A percentile compares a stretch with the other conserved stretches of the same genome.
These are phyloP conservation scores for Penicillium sp. DNA, from an alignment of 2,329 filamentous ascomycete genomes.

Conservation along the genomic window DNA sequence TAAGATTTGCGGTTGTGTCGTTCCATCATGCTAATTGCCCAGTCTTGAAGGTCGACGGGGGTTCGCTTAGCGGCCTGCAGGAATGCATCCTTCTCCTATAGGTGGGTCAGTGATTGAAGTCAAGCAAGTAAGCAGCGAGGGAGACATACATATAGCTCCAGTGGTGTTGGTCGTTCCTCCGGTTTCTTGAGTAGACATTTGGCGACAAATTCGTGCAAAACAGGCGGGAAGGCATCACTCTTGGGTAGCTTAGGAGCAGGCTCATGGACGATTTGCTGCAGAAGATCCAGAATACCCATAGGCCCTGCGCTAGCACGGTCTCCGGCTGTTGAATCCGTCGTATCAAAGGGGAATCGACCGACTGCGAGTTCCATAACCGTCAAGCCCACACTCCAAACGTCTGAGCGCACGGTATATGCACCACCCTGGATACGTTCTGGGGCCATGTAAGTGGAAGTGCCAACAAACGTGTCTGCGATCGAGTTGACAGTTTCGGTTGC, in stretches of 20 bases:
- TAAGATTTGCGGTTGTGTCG: constrained; percentile 95
- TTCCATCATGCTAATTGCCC: constrained; percentile 94
- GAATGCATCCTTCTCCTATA: constrained; percentile 87
- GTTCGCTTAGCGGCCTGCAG: constrained; percentile 96
- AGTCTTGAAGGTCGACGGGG: constrained; percentile 89
- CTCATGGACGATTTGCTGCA: constrained; percentile 98
- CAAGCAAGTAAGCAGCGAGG: neutral
- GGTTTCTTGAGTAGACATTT: constrained; percentile 93
- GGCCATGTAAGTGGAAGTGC: constrained; percentile 99
- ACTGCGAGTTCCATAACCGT: constrained; percentile 97
- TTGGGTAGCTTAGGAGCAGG: constrained; percentile 91
- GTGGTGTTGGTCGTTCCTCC: constrained; percentile 85
- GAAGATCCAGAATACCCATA: constrained; percentile 90
- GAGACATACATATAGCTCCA: constrained; percentile 81
- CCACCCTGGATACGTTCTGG: constrained; percentile 97
- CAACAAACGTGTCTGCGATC: constrained; percentile 96
- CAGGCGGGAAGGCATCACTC: constrained; percentile 94
- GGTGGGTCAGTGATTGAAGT: constrained; percentile 29
- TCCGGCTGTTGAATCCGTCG: constrained; percentile 77
- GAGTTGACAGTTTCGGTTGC: constrained; percentile 97
- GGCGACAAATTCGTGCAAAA: constrained; percentile 95
- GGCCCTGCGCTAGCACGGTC: constrained; percentile 71
- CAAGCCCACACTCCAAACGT: constrained; percentile 97
- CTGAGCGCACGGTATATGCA: constrained; percentile 96
- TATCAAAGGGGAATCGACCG: constrained; percentile 92